These are phyloP conservation scores for Clarireedia monteithiana DNA, from an alignment of 2,329 filamentous ascomycete species.

Conservation along the genomic window DNA sequence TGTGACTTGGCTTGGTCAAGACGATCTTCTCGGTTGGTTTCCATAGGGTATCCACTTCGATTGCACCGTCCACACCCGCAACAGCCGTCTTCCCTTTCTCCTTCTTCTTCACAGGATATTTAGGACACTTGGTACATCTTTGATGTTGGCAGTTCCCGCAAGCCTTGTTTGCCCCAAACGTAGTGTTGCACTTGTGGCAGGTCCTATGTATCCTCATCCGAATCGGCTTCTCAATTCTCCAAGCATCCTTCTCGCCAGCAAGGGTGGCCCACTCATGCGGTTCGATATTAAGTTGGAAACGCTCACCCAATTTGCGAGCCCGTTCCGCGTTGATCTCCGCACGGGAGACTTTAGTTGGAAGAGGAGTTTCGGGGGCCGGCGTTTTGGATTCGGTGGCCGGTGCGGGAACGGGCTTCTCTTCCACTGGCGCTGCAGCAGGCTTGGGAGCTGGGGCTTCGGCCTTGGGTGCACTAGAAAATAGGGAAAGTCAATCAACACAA, in stretches of 20 bases:
- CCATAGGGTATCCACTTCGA: conserved; percentile 21
- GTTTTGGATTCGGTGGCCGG: background rate
- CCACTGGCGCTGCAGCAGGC: conserved; percentile 6
- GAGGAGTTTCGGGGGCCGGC: conserved; percentile 1
- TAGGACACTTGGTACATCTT: conserved; percentile 73
- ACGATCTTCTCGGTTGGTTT: conserved; percentile 37
- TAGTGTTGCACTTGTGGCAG: conserved; percentile 73
- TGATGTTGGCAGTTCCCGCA: conserved; percentile 72
- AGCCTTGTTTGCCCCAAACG: conserved; percentile 64
- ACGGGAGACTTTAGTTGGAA: conserved; percentile 19
- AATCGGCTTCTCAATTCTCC: conserved; percentile 65
- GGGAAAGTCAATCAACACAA: too few species aligned
- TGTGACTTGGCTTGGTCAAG: conserved; percentile 56
- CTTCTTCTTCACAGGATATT: conserved; percentile 52
- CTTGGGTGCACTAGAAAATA: background rate
- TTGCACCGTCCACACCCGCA: conserved; percentile 36
- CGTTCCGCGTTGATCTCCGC: conserved; percentile 27
- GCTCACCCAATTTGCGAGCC: conserved; percentile 30
- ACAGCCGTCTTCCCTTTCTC: conserved; percentile 45
- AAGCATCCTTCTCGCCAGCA: conserved; percentile 22
- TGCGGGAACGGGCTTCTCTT: conserved; percentile 5
- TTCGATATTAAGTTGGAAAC: conserved; percentile 31
- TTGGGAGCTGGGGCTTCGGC: background rate
- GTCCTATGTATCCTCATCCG: conserved; percentile 70
- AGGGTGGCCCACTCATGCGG: conserved; percentile 23